Evolutionary conservation across 2,329 filamentous ascomycete genomes (phyloP).

Genomic region (Colletotrichum sp.): DNA sequence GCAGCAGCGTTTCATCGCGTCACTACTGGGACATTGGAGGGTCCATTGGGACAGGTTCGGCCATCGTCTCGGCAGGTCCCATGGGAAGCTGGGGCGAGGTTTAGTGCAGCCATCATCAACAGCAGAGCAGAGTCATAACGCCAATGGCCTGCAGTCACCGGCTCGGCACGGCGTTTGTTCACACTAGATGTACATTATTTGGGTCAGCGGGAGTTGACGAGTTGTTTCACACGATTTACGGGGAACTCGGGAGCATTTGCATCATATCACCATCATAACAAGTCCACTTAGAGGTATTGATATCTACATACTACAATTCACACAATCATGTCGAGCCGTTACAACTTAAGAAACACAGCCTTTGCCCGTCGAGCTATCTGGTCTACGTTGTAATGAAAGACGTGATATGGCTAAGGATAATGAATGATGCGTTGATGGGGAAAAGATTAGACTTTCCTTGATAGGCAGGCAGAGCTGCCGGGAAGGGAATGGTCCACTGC

Average conservation of each 20-base stretch:
- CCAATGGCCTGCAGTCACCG: background rate
- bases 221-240: background rate
- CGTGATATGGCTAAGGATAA: background rate
- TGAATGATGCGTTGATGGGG: background rate
- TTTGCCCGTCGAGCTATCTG: background rate
- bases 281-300: background rate
- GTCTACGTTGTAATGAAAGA: background rate
- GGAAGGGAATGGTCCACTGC: background rate
- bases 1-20: slow-evolving; percentile 74
- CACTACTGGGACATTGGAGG: slow-evolving; percentile 95
- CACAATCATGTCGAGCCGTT: background rate
- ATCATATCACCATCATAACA: slow-evolving; percentile 2
- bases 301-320: background rate
- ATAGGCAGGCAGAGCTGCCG: background rate
- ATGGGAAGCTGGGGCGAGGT: slow-evolving; percentile 84
- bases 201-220: slow-evolving; percentile 1
- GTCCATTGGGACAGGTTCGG: slow-evolving; percentile 77
- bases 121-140: background rate
- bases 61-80: slow-evolving; percentile 69
- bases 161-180: background rate
- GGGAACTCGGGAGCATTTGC: background rate
- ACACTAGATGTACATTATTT: slow-evolving; percentile 6
- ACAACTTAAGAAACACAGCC: background rate
- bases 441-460: background rate
- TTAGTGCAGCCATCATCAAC: slow-evolving; percentile 32